Evolutionary conservation across 164 flowering plant genomes (phyloP).

Genomic region (Sextonia rubra): DNA sequence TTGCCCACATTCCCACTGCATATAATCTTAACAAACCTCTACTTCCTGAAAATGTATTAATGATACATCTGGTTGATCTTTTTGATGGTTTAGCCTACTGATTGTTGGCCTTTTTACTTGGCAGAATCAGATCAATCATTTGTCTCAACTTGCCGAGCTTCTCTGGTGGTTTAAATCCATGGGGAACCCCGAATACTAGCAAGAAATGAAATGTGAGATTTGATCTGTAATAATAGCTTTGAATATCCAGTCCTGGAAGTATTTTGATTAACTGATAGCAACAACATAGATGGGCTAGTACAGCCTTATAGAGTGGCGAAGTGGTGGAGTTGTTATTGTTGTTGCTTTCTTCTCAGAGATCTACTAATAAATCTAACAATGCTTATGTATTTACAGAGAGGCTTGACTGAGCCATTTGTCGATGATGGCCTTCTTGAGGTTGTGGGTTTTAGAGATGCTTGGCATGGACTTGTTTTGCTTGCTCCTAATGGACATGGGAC

Average conservation of each 20-base stretch:
- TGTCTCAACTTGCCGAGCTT: conserved; percentile 93
- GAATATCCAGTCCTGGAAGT: not conserved
- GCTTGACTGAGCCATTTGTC: conserved; percentile 73
- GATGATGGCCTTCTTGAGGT: conserved; percentile 86
- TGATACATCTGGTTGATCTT: not conserved
- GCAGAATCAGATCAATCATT: conserved; percentile 83
- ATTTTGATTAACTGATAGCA: no score
- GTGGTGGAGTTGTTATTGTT: no score
- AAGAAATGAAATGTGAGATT: conserved; percentile 53
- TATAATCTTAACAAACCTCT: not conserved
- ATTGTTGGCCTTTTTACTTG: conserved; percentile 4
- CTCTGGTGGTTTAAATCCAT: conserved; percentile 91
- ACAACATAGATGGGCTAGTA: no score
- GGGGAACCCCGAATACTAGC: conserved; percentile 72
- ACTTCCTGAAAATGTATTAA: not conserved
- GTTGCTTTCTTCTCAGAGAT: not conserved
- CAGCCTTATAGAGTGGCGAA: no score
- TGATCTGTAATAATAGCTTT: not conserved
- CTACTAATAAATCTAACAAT: not conserved
- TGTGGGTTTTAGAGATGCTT: conserved; percentile 87
- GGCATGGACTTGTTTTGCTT: conserved; percentile 87
- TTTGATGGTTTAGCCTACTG: not conserved
- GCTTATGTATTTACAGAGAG: conserved; percentile 41
- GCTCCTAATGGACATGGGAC: conserved; percentile 92
- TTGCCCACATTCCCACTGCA: not conserved